phyloP scores from a whole-genome alignment of 2,329 filamentous ascomycete genomes.

The Trichoderma sp. region DNA sequence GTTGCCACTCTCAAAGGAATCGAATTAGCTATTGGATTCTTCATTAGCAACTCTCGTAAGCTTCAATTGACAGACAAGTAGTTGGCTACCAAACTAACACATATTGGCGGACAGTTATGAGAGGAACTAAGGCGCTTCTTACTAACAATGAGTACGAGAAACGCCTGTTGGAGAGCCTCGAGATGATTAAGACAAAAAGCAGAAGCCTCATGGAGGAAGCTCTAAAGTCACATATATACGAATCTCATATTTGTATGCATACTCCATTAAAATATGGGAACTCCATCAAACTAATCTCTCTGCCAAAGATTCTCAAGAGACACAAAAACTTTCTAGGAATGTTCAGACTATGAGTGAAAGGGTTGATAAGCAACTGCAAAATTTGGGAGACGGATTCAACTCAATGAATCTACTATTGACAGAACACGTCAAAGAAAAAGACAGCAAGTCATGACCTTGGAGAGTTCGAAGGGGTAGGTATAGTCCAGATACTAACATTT shows the following conservation, averaged over 20 bases:
- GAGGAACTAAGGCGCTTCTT: background rate
- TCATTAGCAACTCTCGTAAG: background rate
- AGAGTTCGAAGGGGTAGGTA: background rate
- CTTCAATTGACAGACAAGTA: no score
- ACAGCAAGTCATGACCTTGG: background rate
- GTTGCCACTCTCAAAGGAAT: background rate
- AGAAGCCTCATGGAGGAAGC: background rate
- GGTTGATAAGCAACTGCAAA: background rate
- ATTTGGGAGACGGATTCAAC: background rate
- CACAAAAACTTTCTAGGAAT: background rate
- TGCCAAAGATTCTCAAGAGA: background rate
- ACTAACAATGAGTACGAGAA: background rate
- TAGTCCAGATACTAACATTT: background rate
- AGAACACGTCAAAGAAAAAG: background rate
- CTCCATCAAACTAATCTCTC: background rate
- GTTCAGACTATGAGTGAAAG: background rate
- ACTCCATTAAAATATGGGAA: background rate
- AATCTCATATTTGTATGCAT: background rate
- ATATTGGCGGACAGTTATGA: background rate
- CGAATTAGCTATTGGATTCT: background rate
- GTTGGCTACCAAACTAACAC: background rate
- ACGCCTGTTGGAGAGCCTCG: background rate
- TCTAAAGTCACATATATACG: background rate
- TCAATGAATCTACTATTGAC: background rate
- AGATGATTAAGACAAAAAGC: background rate